Conservation (phyloP, 345 rosid genomes). For the Melastoma malabathricum region DNA sequence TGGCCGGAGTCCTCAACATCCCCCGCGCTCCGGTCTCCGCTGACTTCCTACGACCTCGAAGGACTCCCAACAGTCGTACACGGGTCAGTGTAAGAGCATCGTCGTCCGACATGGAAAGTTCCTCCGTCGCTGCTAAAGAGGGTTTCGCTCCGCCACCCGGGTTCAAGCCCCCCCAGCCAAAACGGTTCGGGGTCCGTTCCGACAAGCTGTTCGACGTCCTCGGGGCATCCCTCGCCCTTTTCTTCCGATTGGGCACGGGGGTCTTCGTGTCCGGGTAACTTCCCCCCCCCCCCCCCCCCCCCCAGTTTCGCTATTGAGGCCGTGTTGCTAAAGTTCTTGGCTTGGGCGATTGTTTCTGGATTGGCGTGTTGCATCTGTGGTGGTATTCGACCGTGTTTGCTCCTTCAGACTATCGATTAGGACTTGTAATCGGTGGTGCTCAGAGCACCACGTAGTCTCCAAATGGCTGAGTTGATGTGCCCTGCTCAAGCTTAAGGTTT, state of each 20-base stretch:
- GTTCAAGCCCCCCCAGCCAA: constrained; percentile 68
- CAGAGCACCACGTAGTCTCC: no score
- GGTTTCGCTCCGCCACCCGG: constrained; percentile 39
- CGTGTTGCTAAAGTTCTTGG: constrained; percentile 3
- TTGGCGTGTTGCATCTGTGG: background rate
- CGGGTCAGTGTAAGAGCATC: constrained; percentile 20
- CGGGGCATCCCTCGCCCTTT: constrained; percentile 56
- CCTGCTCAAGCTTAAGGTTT: no score
- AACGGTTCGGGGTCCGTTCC: constrained; percentile 41
- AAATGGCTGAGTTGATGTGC: no score
- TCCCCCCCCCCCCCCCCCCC: background rate
- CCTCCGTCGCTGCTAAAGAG: constrained; percentile 18
- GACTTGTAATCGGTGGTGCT: no score
- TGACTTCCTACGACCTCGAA: constrained; percentile 14
- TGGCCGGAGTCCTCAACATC: constrained; percentile 52
- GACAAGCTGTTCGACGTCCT: constrained; percentile 46
- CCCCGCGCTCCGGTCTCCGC: constrained; percentile 23
- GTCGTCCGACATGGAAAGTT: constrained; percentile 31
- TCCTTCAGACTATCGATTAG: no score
- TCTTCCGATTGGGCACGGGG: constrained; percentile 72
- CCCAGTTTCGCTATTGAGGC: background rate
- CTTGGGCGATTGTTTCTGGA: constrained; percentile 1
- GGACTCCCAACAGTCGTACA: constrained; percentile 11
- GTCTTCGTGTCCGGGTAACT: constrained; percentile 60
- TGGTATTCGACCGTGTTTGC: no score